Base-by-base conservation (phyloP, 352 stramenopile genomes). In the Thalassiosira exigua region DNA sequence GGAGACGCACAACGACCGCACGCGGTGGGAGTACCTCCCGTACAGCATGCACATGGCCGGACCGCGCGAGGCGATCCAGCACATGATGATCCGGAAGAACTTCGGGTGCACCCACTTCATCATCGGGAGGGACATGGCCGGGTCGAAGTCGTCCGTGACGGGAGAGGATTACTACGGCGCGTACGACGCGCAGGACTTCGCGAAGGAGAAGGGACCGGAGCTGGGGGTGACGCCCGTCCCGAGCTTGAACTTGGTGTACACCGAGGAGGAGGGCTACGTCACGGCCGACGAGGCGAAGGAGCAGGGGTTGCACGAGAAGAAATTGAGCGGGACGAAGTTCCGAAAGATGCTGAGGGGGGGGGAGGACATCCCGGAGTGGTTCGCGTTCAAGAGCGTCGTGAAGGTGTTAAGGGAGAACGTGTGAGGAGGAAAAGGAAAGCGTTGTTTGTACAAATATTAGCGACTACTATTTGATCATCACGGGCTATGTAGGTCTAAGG, bases 51-150 rank as follows among this genome's bases (percentile, higher is more conserved):
- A 96, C 90, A 97, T 97, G 94, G 95, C 95, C 56, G 95, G 95
- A 67, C 95, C 95, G 4, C 85, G 95, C 69, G 95, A 97, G 84
- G 95, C 94, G 50, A 93, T 97, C 65, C 93, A 96, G 82, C 95
- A 97, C 84, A 96, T 96, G 91, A 96, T 97, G 79, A 97, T 97
- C 82, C 93, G 95, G 44, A 97, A 97, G 85, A 97, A 97, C 87
- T 97, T 95, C 84, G 92, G 93, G 53, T 96, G 93, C 86, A 96
- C 94, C n/a, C 93, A 97, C 81, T 97, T 97, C 74, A 97, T 97
- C 75, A 95, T 97, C 68, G 95, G 95, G 74, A 84, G 95, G 71
- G 95, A 97, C 82, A 97, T 97, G 93, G 95, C 95, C 54, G 95
- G 95, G 81, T 96, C 85, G 69, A 97, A 97, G 84, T 94, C 81